Evolutionary conservation across 2,329 filamentous ascomycete genomes (phyloP).

Genomic region (Apiospora aurea): DNA sequence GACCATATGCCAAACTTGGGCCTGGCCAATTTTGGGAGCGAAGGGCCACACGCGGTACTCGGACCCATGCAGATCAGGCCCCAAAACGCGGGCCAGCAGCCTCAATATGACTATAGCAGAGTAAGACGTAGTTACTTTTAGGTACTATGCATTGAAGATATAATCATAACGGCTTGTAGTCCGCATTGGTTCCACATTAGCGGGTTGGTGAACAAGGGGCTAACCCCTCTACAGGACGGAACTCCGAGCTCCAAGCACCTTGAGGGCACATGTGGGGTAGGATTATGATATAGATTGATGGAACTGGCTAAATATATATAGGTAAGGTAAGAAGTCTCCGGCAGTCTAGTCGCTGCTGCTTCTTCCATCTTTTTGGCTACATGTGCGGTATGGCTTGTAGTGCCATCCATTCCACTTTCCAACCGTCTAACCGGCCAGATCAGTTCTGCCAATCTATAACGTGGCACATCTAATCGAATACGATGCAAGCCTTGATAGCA

Average conservation of each 20-base stretch:
- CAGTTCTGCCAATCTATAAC: not conserved
- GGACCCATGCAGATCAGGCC: not conserved
- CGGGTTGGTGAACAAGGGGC: not conserved
- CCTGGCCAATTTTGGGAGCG: not conserved
- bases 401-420: not conserved
- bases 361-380: not conserved
- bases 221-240: slow-evolving; percentile 6
- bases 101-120: not conserved
- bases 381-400: not conserved
- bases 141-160: not conserved
- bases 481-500: slow-evolving; percentile 77
- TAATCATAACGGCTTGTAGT: not conserved
- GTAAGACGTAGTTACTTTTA: no score
- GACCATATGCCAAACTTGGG: no score
- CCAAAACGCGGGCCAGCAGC: not conserved
- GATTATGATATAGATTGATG: not conserved
- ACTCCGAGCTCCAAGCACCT: slow-evolving; percentile 9
- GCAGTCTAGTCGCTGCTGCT: not conserved
- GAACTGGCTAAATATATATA: not conserved
- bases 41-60: not conserved
- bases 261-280: slow-evolving; percentile 16
- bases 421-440: not conserved
- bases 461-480: slow-evolving; percentile 61
- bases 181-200: not conserved
- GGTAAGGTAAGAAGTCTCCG: not conserved